Evolutionary conservation across 2,329 filamentous ascomycete species (phyloP), one percentile per base, ranked within the genome.

Genomic region (Venturia aucupariae): DNA sequence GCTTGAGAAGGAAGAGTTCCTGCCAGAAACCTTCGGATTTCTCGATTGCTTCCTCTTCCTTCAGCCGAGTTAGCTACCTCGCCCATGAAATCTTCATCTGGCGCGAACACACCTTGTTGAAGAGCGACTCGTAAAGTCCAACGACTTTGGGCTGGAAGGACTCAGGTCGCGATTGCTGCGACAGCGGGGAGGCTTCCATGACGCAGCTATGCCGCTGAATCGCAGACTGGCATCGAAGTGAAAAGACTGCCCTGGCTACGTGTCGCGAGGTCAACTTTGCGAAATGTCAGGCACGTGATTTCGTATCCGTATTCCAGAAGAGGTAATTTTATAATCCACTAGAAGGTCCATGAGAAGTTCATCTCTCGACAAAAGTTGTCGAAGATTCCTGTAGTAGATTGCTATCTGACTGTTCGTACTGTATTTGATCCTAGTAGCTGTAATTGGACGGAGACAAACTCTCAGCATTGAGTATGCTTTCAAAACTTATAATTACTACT

Each of bases 71-170:
- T 68, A 71, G 66, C 68, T 64, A 66, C 65, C 35, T 65, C 38
- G 67, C 66, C 60, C 60, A 64, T 38, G 19, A 19, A 22, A 46
- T 39, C 19, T 24, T 27, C 13, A 30, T 30, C 8, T 32, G 39
- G 35, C 38, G 32, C 44, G 22, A 42, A 51, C 57, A 65, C 76
- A 85, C 82, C 70, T 57, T 57, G 5, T 78, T 78, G 80, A 97
- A 93, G 24, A 97, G 81, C 68, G 85, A 83, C 71, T 92, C 86
- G 77, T 99, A 99, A 62, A 97, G 85, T 75, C 89, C 84, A 66
- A 96, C 89, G 69, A 99, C 90, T 80, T 99, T 99, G 64, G 90
- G 93, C 77, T 95, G 89, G 75, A 99, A 97, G 48, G 88, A 85
- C 75, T 95, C 89, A 64, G 93, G 94, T 71, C 91, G 86, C 77